These are phyloP conservation scores for Erucastrum elatum DNA, from an alignment of 345 rosid genomes.

Conservation along the genomic window DNA sequence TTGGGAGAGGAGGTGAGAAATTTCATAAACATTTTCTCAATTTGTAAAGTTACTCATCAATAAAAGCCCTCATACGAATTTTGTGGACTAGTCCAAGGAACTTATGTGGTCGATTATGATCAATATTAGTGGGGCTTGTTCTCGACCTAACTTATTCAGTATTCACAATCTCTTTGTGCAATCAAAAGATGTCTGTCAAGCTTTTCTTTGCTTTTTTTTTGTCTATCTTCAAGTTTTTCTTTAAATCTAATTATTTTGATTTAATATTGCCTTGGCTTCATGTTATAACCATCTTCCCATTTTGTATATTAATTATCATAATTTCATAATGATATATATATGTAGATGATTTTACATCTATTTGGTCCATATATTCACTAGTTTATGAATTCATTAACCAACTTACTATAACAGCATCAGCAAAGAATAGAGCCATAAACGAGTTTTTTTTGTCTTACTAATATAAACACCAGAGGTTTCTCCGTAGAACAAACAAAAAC, in stretches of 20 bases:
- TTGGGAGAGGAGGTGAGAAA: background rate
- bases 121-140: background rate
- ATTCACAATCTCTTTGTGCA: background rate
- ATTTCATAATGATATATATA: background rate
- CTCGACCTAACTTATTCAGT: background rate
- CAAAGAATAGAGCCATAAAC: background rate
- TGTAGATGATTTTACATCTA: background rate
- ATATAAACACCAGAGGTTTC: conserved; percentile 22
- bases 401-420: background rate
- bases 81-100: background rate
- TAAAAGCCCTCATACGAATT: background rate
- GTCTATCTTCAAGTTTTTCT: background rate
- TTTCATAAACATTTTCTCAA: background rate
- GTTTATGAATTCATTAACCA: background rate
- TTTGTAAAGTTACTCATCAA: no score
- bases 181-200: background rate
- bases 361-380: background rate
- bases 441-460: conserved; percentile 6
- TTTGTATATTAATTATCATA: background rate
- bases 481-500: background rate
- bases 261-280: background rate
- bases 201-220: background rate
- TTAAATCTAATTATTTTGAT: background rate
- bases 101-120: background rate
- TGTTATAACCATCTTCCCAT: background rate